Conservation (phyloP, 2,329 filamentous ascomycete genomes). For the Clonostachys sp. region DNA sequence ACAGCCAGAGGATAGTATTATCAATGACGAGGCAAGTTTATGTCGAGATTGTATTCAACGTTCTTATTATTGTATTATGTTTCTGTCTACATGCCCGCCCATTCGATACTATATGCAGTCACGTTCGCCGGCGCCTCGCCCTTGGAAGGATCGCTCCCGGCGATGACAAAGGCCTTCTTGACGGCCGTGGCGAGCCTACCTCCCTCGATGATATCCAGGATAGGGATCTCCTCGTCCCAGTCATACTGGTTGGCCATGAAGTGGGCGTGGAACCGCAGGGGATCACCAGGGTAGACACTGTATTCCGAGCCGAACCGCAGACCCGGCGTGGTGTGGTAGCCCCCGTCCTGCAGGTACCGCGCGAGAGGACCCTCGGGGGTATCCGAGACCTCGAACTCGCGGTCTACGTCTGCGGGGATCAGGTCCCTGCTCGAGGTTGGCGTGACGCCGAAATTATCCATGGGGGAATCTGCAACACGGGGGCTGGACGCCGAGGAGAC, state of each 20-base stretch:
- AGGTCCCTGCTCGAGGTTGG: conserved; percentile 26
- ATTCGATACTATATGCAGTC: conserved; percentile 82
- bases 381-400: conserved; percentile 5
- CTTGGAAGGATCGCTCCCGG: conserved; percentile 51
- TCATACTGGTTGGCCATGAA: conserved; percentile 79
- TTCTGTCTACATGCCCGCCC: conserved; percentile 76
- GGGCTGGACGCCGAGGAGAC: background rate
- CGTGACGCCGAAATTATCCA: conserved; percentile 16
- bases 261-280: conserved; percentile 91
- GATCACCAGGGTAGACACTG: conserved; percentile 92
- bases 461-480: background rate
- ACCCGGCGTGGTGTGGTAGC: conserved; percentile 87
- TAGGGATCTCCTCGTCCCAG: conserved; percentile 84
- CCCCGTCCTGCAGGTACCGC: conserved; percentile 69
- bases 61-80: background rate
- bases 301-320: conserved; percentile 93
- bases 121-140: conserved; percentile 34
- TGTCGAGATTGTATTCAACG: background rate
- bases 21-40: conserved; percentile 1
- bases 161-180: conserved; percentile 91
- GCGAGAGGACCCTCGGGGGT: conserved; percentile 56
- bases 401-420: conserved; percentile 10
- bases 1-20: background rate
- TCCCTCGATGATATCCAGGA: conserved; percentile 81
- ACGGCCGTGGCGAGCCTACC: conserved; percentile 89